phyloP scores from a whole-genome alignment of 768 basidiomycete genomes.

The Leccinum uliginosum region DNA sequence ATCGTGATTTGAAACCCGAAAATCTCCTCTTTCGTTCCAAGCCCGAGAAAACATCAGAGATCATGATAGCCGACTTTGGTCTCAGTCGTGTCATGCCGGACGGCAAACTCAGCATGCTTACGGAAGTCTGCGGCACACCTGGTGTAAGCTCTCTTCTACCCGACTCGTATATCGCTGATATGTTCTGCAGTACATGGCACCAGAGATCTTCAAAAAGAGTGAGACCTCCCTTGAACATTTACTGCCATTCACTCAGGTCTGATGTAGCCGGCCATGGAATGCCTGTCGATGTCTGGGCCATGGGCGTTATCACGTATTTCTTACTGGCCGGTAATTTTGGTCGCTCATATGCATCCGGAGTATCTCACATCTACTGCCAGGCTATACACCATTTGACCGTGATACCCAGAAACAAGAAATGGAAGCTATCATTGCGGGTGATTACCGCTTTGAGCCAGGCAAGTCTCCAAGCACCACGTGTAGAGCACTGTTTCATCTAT shows the following conservation, averaged over 20 bases:
- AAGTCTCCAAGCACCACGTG: conserved; percentile 3
- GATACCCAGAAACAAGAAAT: conserved; percentile 86
- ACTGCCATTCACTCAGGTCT: background rate
- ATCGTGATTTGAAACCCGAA: conserved; percentile 96
- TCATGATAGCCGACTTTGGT: conserved; percentile 98
- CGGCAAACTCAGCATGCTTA: conserved; percentile 80
- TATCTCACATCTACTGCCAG: conserved; percentile 28
- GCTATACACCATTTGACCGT: conserved; percentile 96
- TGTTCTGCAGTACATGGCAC: conserved; percentile 75
- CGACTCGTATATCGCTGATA: conserved; percentile 2
- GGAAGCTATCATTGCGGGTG: conserved; percentile 90
- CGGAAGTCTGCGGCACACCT: conserved; percentile 94
- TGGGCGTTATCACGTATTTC: conserved; percentile 99
- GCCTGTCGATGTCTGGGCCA: conserved; percentile 95
- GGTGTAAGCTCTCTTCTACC: conserved; percentile 47
- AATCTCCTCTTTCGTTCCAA: conserved; percentile 91
- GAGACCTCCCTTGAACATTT: conserved; percentile 20
- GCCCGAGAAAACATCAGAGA: conserved; percentile 80
- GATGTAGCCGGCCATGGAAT: conserved; percentile 80
- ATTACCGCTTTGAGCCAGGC: conserved; percentile 86
- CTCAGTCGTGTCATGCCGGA: conserved; percentile 88
- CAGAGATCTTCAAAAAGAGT: conserved; percentile 94
- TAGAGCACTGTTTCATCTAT: background rate
- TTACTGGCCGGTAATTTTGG: conserved; percentile 57
- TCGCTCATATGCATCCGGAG: background rate